Evolutionary conservation across 1,284 basidiomycete genomes (phyloP).

Genomic region (Ustilago tritici): DNA sequence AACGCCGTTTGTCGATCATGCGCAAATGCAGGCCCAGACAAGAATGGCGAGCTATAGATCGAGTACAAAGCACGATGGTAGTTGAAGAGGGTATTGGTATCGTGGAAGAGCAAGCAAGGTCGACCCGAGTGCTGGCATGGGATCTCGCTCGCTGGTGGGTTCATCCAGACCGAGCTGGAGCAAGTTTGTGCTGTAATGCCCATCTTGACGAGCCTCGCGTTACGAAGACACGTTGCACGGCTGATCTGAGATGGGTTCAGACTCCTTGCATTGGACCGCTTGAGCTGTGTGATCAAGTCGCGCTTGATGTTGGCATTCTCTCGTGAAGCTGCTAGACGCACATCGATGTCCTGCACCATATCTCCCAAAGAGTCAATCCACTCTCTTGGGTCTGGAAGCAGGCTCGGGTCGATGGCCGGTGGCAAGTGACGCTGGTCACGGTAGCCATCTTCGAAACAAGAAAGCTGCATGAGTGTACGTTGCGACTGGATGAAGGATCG

Average conservation of each 20-base stretch:
- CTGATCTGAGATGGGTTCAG: constrained; percentile 41
- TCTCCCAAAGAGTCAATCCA: constrained; percentile 55
- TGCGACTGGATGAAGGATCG: constrained; percentile 51
- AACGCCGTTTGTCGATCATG: constrained; percentile 48
- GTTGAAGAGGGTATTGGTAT: constrained; percentile 55
- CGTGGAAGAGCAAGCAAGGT: constrained; percentile 50
- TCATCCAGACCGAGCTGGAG: constrained; percentile 44
- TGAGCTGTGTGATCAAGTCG: constrained; percentile 47
- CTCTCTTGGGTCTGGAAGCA: constrained; percentile 48
- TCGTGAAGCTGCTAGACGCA: constrained; percentile 52
- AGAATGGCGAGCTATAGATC: constrained; percentile 47
- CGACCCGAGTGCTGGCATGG: constrained; percentile 50
- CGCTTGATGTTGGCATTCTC: constrained; percentile 57
- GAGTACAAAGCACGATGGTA: constrained; percentile 54
- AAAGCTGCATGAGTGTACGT: constrained; percentile 47
- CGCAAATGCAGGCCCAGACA: constrained; percentile 35
- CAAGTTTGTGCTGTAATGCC: constrained; percentile 48
- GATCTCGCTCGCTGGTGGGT: constrained; percentile 51
- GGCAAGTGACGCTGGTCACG: constrained; percentile 52
- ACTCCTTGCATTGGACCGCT: constrained; percentile 40
- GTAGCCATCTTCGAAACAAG: constrained; percentile 54
- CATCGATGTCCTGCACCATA: constrained; percentile 54
- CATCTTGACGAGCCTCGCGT: constrained; percentile 54
- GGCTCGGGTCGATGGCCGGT: constrained; percentile 49
- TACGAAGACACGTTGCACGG: constrained; percentile 50